Evolutionary conservation across 2,329 filamentous ascomycete genomes (phyloP), one percentile per base, ranked within the genome.

Genomic region (Sphaerostilbella broomeana): DNA sequence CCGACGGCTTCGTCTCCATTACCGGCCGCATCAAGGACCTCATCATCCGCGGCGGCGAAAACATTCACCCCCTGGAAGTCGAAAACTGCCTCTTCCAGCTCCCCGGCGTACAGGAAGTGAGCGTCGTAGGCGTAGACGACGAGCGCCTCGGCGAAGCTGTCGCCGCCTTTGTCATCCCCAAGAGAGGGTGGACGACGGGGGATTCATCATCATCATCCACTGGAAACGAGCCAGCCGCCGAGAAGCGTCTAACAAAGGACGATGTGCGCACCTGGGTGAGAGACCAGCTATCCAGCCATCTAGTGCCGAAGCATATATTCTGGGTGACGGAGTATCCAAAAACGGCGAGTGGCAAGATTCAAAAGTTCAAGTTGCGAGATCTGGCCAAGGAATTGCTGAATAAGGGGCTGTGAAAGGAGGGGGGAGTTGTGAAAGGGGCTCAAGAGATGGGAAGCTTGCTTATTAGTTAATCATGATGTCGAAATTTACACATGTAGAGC

Each of bases 271-370:
- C 64, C 1, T 95, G 86, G 86, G 87, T 95, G 3, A 66, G 73
- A 33, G 65, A 70, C 41, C 76, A 72, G 35, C 60, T 97, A 46
- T 76, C 73, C 20, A 78, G 77, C 48, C 85, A 90, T 61, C 77
- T 95, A 56, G 86, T 86, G 37, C 90, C 90, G 0, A 92, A 85
- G 62, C 78, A 90, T 57, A 75, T 97, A n/a, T 95, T 95, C 57
- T 95, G 85, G 75, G 70, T 85, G 0, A 72, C 81, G 1, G 76
- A 79, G n/a, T 94, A 86, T 58, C 90, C 90, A 15, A 95, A 95
- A 73, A 98, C 92, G 24, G 85, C 88, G 5, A 95, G 87, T 59
- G 90, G 90, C 17, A 98, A 98, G 75, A 89, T 97, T 40, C 87
- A 95, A 66, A 95, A 97, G 67, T 95, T 84, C 59, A 90, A 83